Conservation (phyloP, 2,329 filamentous ascomycete genomes). For the Ceratocystis albifundus region DNA sequence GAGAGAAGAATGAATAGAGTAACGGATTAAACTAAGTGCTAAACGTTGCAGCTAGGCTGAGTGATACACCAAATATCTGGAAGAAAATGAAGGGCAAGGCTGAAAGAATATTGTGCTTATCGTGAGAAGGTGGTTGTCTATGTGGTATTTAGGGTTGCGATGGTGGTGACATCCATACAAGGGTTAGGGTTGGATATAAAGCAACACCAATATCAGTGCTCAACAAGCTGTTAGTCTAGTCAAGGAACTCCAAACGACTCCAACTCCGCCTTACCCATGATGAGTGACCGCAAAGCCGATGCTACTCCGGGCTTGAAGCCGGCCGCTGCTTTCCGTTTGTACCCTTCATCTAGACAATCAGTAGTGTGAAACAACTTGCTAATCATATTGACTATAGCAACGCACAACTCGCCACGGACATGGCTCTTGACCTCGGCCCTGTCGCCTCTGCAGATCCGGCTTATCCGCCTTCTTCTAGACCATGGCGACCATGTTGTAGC, state of each 20-base stretch:
- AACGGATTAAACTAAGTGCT: too few relatives aligned
- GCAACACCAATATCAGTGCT: not conserved
- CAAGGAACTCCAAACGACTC: not conserved
- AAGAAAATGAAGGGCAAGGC: not conserved
- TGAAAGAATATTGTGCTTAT: not conserved
- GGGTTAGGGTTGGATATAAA: conserved; percentile 2
- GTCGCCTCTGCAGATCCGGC: conserved; percentile 70
- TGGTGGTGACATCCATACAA: not conserved
- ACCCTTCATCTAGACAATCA: not conserved
- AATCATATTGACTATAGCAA: conserved; percentile 35
- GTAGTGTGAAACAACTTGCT: not conserved
- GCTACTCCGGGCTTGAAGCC: not conserved
- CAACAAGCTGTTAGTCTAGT: not conserved
- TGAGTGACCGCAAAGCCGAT: conserved; percentile 14
- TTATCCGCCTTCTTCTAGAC: conserved; percentile 69
- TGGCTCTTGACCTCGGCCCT: conserved; percentile 87
- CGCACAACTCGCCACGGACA: conserved; percentile 65
- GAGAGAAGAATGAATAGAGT: too few relatives aligned
- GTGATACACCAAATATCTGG: not conserved
- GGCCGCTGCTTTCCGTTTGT: conserved; percentile 20
- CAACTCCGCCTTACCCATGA: not conserved
- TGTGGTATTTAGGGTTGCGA: not conserved
- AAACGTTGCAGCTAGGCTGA: not conserved
- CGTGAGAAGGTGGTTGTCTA: not conserved
- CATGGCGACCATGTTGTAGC: conserved; percentile 87